Evolutionary conservation across 805 yeast species (phyloP).

Genomic region (Wickerhamiella nectarea): DNA sequence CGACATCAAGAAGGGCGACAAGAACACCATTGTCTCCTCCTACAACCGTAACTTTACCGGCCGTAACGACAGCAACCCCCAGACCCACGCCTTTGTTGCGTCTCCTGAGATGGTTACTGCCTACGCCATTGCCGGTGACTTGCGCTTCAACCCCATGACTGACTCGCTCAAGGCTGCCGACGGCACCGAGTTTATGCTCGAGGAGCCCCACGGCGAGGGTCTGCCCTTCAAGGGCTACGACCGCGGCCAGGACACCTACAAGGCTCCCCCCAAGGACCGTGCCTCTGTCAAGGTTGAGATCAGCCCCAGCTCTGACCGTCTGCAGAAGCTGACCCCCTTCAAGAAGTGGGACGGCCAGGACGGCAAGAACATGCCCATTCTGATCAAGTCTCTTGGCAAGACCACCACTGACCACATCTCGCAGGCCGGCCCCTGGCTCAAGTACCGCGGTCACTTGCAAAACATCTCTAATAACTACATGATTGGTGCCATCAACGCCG

Average conservation of each 20-base stretch:
- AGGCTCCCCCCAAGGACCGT: conserved; percentile 91
- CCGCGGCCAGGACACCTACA: conserved; percentile 87
- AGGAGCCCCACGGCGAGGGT: conserved; percentile 82
- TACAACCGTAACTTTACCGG: conserved; percentile 97
- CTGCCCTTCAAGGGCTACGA: conserved; percentile 85
- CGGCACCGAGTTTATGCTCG: conserved; percentile 80
- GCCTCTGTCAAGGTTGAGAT: conserved; percentile 57
- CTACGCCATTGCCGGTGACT: conserved; percentile 89
- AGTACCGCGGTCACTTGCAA: conserved; percentile 98
- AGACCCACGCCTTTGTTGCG: conserved; percentile 91
- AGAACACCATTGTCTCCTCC: conserved; percentile 92
- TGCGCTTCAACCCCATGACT: conserved; percentile 90
- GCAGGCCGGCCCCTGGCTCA: conserved; percentile 99
- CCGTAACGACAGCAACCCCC: conserved; percentile 96
- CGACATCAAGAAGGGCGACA: conserved; percentile 83
- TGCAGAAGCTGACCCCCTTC: conserved; percentile 88
- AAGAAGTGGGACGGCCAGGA: conserved; percentile 95
- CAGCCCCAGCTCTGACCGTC: conserved; percentile 87
- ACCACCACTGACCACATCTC: conserved; percentile 99
- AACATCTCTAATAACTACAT: conserved; percentile 97
- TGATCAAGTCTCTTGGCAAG: conserved; percentile 93
- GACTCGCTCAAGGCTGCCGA: conserved; percentile 77
- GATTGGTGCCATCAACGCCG: conserved; percentile 98
- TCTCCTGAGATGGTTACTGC: conserved; percentile 96
- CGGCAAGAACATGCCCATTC: conserved; percentile 74